These are phyloP conservation scores for Lecanicillium sp. DNA, from an alignment of 2,329 filamentous ascomycete species.

Conservation along the genomic window DNA sequence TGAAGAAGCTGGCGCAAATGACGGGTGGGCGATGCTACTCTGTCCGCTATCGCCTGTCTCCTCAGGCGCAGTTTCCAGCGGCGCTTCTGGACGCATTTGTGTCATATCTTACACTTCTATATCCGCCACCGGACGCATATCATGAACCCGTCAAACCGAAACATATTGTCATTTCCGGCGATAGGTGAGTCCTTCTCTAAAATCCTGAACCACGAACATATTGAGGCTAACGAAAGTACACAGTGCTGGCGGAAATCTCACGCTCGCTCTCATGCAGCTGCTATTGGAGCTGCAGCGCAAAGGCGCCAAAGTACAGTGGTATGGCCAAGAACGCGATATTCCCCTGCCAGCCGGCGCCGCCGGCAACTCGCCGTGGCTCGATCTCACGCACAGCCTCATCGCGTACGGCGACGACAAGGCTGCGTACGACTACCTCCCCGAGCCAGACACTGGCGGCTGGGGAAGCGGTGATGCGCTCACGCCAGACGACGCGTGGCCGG, in stretches of 20 bases:
- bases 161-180: constrained; percentile 65
- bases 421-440: constrained; percentile 37
- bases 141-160: constrained; percentile 58
- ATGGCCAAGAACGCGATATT: constrained; percentile 48
- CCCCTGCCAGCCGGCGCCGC: constrained; percentile 61
- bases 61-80: constrained; percentile 66
- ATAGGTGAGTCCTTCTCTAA: constrained; percentile 44
- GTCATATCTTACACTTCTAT: constrained; percentile 65
- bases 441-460: constrained; percentile 27
- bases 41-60: constrained; percentile 67
- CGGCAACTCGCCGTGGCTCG: constrained; percentile 61
- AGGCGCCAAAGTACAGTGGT: constrained; percentile 46
- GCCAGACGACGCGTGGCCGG: constrained; percentile 50
- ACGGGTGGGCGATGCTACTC: constrained; percentile 62
- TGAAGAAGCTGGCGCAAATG: constrained; percentile 55
- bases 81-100: constrained; percentile 66
- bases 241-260: constrained; percentile 67
- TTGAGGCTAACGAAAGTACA: not conserved
- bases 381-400: constrained; percentile 52
- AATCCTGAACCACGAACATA: no score
- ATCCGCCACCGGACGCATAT: constrained; percentile 59
- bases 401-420: constrained; percentile 16
- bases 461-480: constrained; percentile 18
- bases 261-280: constrained; percentile 58
- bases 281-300: constrained; percentile 53